These are phyloP conservation scores for Kodamaea alishanica DNA, from an alignment of 1,139 yeast species.

Conservation along the genomic window DNA sequence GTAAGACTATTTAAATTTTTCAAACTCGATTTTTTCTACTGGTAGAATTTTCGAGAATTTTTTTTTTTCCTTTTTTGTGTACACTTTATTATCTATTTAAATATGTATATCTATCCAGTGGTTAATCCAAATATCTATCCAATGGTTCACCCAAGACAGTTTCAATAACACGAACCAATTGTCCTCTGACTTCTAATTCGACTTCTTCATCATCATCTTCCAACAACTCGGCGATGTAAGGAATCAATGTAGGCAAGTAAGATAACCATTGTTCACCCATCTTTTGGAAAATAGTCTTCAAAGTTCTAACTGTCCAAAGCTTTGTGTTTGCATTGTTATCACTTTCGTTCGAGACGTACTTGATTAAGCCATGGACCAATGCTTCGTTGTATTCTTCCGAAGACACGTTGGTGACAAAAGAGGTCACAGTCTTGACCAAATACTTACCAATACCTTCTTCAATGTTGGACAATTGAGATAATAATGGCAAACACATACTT, in stretches of 20 bases:
- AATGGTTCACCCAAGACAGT: slow-evolving; percentile 91
- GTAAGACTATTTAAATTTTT: slow-evolving; percentile 5
- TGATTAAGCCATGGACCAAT: slow-evolving; percentile 38
- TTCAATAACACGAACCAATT: slow-evolving; percentile 89
- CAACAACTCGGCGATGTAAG: slow-evolving; percentile 87
- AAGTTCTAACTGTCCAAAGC: slow-evolving; percentile 77
- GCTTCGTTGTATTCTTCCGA: slow-evolving; percentile 76
- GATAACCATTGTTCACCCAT: slow-evolving; percentile 94
- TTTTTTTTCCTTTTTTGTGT: slow-evolving; percentile 2
- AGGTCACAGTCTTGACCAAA: slow-evolving; percentile 73
- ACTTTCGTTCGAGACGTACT: slow-evolving; percentile 35
- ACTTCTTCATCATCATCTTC: slow-evolving; percentile 96
- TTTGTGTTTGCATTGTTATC: slow-evolving; percentile 42
- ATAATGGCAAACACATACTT: slow-evolving; percentile 56
- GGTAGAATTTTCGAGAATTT: slow-evolving; percentile 13
- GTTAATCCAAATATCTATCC: slow-evolving; percentile 75
- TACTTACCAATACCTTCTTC: slow-evolving; percentile 73
- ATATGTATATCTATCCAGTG: background rate
- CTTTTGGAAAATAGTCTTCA: slow-evolving; percentile 80
- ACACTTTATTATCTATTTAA: too few relatives aligned
- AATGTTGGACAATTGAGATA: slow-evolving; percentile 61
- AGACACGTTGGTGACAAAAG: slow-evolving; percentile 69
- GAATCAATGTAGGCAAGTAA: slow-evolving; percentile 89
- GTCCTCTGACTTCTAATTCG: slow-evolving; percentile 85
- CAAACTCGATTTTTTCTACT: slow-evolving; percentile 1